Base-by-base conservation (phyloP, 2,329 filamentous ascomycete genomes). In the Penicillium paneum region DNA sequence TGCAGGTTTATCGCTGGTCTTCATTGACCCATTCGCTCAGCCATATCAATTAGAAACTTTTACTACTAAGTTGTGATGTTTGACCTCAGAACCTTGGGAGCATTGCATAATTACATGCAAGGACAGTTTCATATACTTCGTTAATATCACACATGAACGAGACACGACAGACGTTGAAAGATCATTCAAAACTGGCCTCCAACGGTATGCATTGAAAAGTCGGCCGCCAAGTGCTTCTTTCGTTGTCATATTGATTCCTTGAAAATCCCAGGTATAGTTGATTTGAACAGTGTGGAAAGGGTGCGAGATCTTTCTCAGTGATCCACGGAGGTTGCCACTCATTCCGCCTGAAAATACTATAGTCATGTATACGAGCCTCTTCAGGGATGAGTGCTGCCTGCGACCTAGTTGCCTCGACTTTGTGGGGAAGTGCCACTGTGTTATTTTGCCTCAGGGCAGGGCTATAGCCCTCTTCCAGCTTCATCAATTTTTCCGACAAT, bases 301-400 rank as follows among this genome's bases (percentile, higher is more conserved):
- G 7, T 11, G 42, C 12, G 3, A 44, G 12, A 32, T 44, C 28
- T 44, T 44, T 8, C 8, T 44, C 17, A 1, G 42, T 32, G 42
- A 44, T 32, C 42, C 42, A 44, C 5, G 13, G 13, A 32, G 42
- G 42, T 32, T 32, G 42, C 8, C 28, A 44, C 13, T 44, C 28
- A 24, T 44, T 44, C 5, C 57, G 52, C 17, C 54, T 51, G 41
- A 71, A 69, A 10, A 67, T 47, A 19, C 56, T 54, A 39, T 63
- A 56, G 0, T 59, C 60, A 15, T 45, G 51, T 21, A 71, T 57
- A 3, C 68, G 67, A 13, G 63, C 65, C 34, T 64, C 63, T 52
- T 63, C 58, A 0, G 64, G 62, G 4, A 66, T 54, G 28, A 46
- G 8, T 3, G 11, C 32, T 32, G 49, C 17, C 19, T 32, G 15